Evolutionary conservation across 208 protist genomes (phyloP).

Genomic region (Wallacemonas rigidus): DNA sequence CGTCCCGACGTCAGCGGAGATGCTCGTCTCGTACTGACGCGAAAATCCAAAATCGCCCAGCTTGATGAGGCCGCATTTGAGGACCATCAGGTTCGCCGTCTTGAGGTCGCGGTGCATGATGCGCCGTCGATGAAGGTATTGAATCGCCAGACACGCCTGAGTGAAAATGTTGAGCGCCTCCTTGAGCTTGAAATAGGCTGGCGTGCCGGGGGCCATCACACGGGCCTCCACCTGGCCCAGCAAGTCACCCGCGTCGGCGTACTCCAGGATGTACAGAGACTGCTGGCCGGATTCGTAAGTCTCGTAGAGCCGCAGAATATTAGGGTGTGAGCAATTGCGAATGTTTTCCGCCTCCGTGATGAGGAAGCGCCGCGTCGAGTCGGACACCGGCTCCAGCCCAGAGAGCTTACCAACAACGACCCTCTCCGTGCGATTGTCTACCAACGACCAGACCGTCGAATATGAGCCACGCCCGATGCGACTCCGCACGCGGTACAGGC

Average conservation of each 20-base stretch:
- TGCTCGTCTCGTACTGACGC: slow-evolving; percentile 52
- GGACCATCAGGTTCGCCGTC: slow-evolving; percentile 74
- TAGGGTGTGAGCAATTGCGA: slow-evolving; percentile 58
- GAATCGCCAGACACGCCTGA: slow-evolving; percentile 71
- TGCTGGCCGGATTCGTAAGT: slow-evolving; percentile 41
- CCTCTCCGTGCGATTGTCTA: slow-evolving; percentile 49
- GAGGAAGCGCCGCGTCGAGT: slow-evolving; percentile 37
- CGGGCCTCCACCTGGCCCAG: slow-evolving; percentile 62
- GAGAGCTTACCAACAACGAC: slow-evolving; percentile 68
- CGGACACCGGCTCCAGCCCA: slow-evolving; percentile 37
- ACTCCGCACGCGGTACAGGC: slow-evolving; percentile 48
- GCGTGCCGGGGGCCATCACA: slow-evolving; percentile 10
- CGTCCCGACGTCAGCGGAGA: slow-evolving; percentile 49
- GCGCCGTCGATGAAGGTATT: slow-evolving; percentile 72
- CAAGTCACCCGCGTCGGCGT: slow-evolving; percentile 80
- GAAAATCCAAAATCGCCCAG: slow-evolving; percentile 88
- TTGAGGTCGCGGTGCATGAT: slow-evolving; percentile 91
- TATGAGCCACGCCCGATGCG: slow-evolving; percentile 59
- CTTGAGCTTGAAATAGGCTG: slow-evolving; percentile 51
- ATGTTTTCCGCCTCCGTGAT: slow-evolving; percentile 61
- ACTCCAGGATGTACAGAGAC: slow-evolving; percentile 73
- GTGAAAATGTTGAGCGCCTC: slow-evolving; percentile 70
- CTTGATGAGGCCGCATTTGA: slow-evolving; percentile 70
- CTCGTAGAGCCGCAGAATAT: slow-evolving; percentile 65
- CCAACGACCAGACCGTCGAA: slow-evolving; percentile 65